Evolutionary conservation across 441 rosid genomes (phyloP), one percentile per base, ranked within the genome.

Genomic region (Eugenia klotzschiana): DNA sequence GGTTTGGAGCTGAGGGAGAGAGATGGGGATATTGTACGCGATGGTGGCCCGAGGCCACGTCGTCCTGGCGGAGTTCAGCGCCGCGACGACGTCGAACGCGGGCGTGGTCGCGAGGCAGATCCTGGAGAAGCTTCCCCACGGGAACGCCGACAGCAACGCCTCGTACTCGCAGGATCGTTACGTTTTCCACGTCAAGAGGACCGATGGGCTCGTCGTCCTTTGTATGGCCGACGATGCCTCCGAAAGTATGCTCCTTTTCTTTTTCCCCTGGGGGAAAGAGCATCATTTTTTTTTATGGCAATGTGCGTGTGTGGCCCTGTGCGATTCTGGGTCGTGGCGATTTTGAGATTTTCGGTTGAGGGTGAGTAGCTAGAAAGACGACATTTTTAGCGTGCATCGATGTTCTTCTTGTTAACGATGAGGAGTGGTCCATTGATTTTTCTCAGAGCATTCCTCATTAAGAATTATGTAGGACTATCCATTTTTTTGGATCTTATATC

Each of bases 161-260:
- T 96, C 99, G 0, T 95, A 94, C 83, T 96, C 98, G 51, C 97
- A 96, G 84, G 98, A 93, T 88, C 96, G 99, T 23, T 94, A 86
- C 82, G 92, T 95, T 81, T 95, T 96, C 87, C 98, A 95, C 80
- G 93, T 95, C 83, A 95, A 94, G 79, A 93, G 98, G 83, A 97
- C 98, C 82, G 98, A 97, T 87, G 98, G 98, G 83, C 97, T 95
- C 85, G 90, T 96, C 87, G 95, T 88, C 79, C 98, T 96, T 86
- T 96, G 98, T 84, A 93, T 96, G 99, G 98, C 98, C 56, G 98
- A 96, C 23, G 98, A 91, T 51, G 88, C 92, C 77, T 92, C 95
- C 84, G 98, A 94, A 89, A 92, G 98, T 96, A 91, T 82, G 92
- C 27, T 50, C 3, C 72, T 51, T 29, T 2, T 54, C 11, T 79